A percentile compares a stretch with the other conserved stretches of the same genome.
Evolutionary conservation across 163 green algal species (phyloP).

Genomic region (Scenedesmus sp.): DNA sequence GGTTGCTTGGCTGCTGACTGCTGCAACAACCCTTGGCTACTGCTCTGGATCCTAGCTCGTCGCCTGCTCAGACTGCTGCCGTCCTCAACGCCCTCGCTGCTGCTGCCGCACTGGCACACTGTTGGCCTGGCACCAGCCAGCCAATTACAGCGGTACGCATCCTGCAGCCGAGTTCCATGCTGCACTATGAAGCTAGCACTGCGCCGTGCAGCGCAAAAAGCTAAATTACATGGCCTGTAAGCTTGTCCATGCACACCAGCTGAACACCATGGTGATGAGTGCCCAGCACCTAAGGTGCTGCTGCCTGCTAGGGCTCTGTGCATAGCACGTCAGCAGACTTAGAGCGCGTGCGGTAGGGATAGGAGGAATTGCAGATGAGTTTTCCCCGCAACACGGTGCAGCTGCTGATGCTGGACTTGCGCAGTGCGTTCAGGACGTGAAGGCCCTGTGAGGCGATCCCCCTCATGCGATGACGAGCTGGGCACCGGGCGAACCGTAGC

Average conservation of each 20-base stretch:
- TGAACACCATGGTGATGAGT: not conserved
- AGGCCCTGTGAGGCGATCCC: not conserved
- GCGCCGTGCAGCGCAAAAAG: not conserved
- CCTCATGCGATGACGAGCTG: too few species aligned
- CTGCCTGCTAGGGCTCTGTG: conserved; percentile 44
- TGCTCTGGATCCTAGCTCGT: not conserved
- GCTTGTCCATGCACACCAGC: not conserved
- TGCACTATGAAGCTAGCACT: not conserved
- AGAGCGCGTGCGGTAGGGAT: not conserved
- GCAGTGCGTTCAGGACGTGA: not conserved
- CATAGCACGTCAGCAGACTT: not conserved
- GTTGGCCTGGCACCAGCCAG: not conserved
- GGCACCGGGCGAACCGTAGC: not conserved
- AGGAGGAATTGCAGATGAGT: not conserved
- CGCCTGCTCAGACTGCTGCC: not conserved
- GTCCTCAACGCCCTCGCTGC: conserved; percentile 31
- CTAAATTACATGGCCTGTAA: not conserved
- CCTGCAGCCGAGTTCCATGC: not conserved
- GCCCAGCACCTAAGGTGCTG: not conserved
- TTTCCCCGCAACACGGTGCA: not conserved
- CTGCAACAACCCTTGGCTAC: not conserved
- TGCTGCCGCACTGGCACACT: not conserved
- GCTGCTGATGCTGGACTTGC: not conserved
- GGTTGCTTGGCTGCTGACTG: not conserved
- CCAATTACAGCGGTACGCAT: not conserved